phyloP scores from a whole-genome alignment of 192 early-diverging fungal genomes.

The Rhizoclosmatium sp. region DNA sequence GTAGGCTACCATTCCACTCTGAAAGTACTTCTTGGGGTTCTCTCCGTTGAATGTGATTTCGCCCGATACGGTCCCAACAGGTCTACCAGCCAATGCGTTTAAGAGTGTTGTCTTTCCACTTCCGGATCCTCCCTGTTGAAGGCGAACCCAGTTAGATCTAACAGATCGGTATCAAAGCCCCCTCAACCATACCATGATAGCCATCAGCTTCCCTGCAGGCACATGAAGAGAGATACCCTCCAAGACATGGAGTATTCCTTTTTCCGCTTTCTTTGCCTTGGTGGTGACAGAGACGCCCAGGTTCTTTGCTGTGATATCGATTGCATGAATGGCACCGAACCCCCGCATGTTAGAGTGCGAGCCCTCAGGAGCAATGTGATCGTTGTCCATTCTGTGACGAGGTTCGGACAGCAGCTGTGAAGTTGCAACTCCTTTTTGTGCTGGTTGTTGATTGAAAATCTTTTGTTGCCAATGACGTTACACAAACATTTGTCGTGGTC shows the following conservation, averaged over 20 bases:
- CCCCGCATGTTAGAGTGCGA: conserved; percentile 5
- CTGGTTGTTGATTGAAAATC: no score
- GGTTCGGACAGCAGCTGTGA: no score
- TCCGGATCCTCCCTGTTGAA: conserved; percentile 39
- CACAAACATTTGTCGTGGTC: no score
- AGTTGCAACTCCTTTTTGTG: no score
- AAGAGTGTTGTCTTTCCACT: conserved; percentile 56
- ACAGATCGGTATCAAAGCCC: neutral
- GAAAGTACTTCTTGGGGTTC: conserved; percentile 40
- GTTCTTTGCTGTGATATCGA: conserved; percentile 8
- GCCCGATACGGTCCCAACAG: conserved; percentile 68
- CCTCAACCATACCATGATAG: conserved; percentile 42
- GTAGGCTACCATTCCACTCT: conserved; percentile 45
- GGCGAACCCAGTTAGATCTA: neutral
- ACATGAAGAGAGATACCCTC: conserved; percentile 35
- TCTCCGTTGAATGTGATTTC: conserved; percentile 80
- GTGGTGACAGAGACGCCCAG: neutral
- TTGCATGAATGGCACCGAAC: conserved; percentile 36
- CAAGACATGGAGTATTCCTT: conserved; percentile 12
- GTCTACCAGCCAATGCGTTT: conserved; percentile 68
- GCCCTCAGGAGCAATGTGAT: neutral
- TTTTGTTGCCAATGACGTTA: no score
- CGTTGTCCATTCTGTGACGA: neutral
- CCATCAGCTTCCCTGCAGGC: conserved; percentile 38
- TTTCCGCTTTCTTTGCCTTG: neutral